These are phyloP conservation scores for Erythrobasidium hasegawianum DNA, from an alignment of 1,284 basidiomycete species.

Conservation along the genomic window DNA sequence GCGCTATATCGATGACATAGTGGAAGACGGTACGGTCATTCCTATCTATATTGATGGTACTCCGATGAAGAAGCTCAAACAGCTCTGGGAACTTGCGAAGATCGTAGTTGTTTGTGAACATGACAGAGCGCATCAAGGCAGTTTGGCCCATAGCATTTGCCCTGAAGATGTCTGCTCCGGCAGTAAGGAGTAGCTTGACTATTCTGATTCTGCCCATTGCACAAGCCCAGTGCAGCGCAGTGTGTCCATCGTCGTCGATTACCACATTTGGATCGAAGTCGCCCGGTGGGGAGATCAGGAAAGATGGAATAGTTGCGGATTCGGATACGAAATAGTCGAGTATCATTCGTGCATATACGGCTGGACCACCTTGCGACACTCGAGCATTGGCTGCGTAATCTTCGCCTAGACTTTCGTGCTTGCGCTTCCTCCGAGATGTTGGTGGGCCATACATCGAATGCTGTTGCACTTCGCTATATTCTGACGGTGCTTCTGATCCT, in stretches of 20 bases:
- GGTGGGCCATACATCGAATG: conserved; percentile 14
- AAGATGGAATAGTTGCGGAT: conserved; percentile 81
- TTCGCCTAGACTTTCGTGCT: conserved; percentile 36
- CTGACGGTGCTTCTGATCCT: conserved; percentile 51
- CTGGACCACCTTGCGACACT: conserved; percentile 47
- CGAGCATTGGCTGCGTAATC: conserved; percentile 44
- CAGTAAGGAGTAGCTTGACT: conserved; percentile 88
- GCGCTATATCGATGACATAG: conserved; percentile 94
- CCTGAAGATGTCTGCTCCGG: conserved; percentile 94
- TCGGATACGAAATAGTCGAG: conserved; percentile 99
- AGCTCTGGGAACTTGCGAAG: conserved; percentile 97
- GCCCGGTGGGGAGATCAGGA: conserved; percentile 81
- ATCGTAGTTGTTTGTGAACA: conserved; percentile 99
- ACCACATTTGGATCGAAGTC: conserved; percentile 95
- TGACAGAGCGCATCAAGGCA: conserved; percentile 95
- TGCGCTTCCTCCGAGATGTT: conserved; percentile 36
- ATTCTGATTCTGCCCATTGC: conserved; percentile 98
- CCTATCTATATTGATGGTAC: conserved; percentile 97
- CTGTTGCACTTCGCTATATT: conserved; percentile 24
- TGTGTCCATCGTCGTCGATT: conserved; percentile 98
- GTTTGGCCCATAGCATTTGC: conserved; percentile 97
- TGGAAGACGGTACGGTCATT: conserved; percentile 98
- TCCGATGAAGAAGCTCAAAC: conserved; percentile 92
- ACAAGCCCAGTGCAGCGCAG: conserved; percentile 96
- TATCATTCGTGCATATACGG: conserved; percentile 84